phyloP scores from a whole-genome alignment of 2,329 filamentous ascomycete species.

The Plenodomus biglobosus region DNA sequence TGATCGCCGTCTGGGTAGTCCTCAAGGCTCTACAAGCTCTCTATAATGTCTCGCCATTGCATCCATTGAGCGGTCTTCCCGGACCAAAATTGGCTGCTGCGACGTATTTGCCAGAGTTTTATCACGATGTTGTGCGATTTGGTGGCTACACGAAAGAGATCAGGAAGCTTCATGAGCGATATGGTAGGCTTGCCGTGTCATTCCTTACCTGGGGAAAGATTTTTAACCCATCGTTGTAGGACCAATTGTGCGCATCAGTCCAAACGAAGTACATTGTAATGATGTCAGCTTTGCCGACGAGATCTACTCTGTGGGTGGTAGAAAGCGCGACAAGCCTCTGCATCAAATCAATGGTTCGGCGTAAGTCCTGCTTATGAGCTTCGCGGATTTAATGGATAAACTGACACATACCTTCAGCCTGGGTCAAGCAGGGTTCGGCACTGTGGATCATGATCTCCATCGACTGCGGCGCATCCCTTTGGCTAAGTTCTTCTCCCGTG shows the following conservation, averaged over 20 bases:
- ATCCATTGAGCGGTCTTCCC: conserved; percentile 35
- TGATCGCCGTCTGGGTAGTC: conserved; percentile 15
- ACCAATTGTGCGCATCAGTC: conserved; percentile 39
- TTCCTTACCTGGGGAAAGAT: too few species aligned
- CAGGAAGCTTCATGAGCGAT: conserved; percentile 40
- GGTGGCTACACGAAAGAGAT: conserved; percentile 41
- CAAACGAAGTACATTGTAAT: conserved; percentile 35
- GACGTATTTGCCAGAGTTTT: conserved; percentile 41
- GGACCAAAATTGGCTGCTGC: conserved; percentile 41
- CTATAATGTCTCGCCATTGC: conserved; percentile 32
- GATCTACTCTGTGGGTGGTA: conserved; percentile 31
- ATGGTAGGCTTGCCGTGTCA: conserved; percentile 28
- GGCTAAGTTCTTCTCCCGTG: conserved; percentile 42
- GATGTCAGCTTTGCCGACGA: conserved; percentile 35
- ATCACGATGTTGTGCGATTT: conserved; percentile 38
- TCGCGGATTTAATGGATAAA: too few species aligned
- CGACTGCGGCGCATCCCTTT: conserved; percentile 34
- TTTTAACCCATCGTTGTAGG: too few species aligned
- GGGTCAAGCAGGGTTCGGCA: conserved; percentile 25
- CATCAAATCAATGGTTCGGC: conserved; percentile 31
- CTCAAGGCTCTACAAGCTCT: conserved; percentile 18
- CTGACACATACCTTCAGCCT: conserved; percentile 8
- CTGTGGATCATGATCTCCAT: conserved; percentile 36
- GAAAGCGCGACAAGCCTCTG: conserved; percentile 28
- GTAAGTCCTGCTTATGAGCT: conserved; percentile 9